Base-by-base conservation (phyloP, 2,329 filamentous ascomycete genomes). In the Talaromyces albobiverticillius region DNA sequence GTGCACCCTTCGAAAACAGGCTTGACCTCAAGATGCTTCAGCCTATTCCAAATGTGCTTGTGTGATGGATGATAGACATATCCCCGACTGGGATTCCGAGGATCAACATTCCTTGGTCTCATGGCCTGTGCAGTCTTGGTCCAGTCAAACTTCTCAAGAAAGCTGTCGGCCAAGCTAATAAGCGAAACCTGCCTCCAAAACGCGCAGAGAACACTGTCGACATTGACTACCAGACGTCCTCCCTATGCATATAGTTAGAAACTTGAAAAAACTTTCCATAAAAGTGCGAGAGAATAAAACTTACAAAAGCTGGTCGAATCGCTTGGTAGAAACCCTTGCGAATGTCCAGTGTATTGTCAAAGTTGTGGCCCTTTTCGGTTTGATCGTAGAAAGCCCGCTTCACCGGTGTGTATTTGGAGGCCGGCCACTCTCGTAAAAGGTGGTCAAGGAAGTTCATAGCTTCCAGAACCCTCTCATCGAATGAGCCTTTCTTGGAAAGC, bases 381-480 rank as follows among this genome's bases (percentile, higher is more conserved):
- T 75, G 72, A 36, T 83, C 76, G 71, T 95, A 97, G 67, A 96
- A 95, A 7, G 86, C 90, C 11, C 92, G 84, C 70, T 90, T 93
- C 70, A 96, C 88, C 0, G 84, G 72, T 0, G 86, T 77, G 63
- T 90, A 84, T 2, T 78, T 73, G 62, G 84, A 74, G 0, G 86
- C 86, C 0, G 94, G 90, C n/a, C 76, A 79, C 69, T 95, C 85
- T 4, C 94, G 89, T 53, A 99, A 78, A 7, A 93, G 77, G 66
- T 99, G 94, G 59, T 99, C 94, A 4, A 96, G 77, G 65, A 96
- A 96, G 67, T 88, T 96, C 70, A 97, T 83, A 13, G 88, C 86
- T 64, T 94, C 89, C 7, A 93, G 79, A 18, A 93, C 84, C 18
- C 79, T 74, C 34, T 82, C 83, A 64, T 87, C 82, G 68, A 88